Percentiles rank a stretch among this genome's conserved stretches.
These are phyloP conservation scores for Irpex sp. DNA, from an alignment of 1,284 basidiomycete species.

Conservation along the genomic window DNA sequence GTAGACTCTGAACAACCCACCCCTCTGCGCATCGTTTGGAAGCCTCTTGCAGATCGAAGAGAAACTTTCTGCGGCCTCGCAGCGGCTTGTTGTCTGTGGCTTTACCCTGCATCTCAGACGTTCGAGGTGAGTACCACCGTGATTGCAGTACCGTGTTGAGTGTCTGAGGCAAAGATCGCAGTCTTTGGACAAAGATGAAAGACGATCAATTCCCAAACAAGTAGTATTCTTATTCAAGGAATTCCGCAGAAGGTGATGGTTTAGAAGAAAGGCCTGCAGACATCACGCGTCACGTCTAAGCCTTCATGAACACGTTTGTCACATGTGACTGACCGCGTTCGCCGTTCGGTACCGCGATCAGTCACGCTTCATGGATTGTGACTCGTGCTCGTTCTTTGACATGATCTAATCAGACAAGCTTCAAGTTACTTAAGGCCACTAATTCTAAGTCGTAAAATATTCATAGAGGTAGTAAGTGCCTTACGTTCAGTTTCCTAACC, in stretches of 20 bases:
- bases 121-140: no score
- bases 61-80: slow-evolving; percentile 48
- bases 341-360: background rate
- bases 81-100: slow-evolving; percentile 18
- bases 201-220: background rate
- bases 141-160: no score
- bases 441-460: no score
- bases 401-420: no score
- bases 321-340: background rate
- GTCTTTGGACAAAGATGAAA: background rate
- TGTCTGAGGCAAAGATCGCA: no score
- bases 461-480: no score
- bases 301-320: background rate
- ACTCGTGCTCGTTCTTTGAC: background rate
- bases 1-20: slow-evolving; percentile 33
- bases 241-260: no score
- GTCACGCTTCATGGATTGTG: background rate
- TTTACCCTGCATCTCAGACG: background rate
- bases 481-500: no score
- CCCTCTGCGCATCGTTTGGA: slow-evolving; percentile 32
- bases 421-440: no score
- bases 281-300: background rate
- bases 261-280: no score
- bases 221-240: background rate
- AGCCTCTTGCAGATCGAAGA: slow-evolving; percentile 47